Base-by-base conservation (phyloP, 2,329 filamentous ascomycete species). In the Clonostachys rosea region DNA sequence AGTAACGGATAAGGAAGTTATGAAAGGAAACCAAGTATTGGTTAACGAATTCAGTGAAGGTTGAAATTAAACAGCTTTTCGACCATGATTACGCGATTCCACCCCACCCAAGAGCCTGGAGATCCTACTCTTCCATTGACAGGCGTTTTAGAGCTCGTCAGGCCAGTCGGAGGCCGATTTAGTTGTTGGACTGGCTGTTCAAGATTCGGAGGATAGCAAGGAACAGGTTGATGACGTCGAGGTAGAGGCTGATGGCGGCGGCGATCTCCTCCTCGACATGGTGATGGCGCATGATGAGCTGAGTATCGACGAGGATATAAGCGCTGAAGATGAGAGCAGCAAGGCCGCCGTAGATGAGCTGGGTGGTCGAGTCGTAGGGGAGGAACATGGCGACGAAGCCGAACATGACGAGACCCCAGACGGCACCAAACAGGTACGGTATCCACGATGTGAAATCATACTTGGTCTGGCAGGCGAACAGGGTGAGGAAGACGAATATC, bases 371-470 rank as follows among this genome's bases (percentile, higher is more conserved):
- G 67, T 76, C 88, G 67, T 86, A 81, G 5, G 90, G 91, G 71
- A 99, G 86, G 77, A 97, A 97, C 55, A 83, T 80, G 54, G 86
- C 78, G 80, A 97, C 91, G 75, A 99, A 94, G 44, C 94, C 89
- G 63, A 97, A 96, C 39, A 99, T 75, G 52, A 99, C 78, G 49
- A 96, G 71, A 7, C 88, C 86, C 94, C 94, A 97, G 16, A 99
- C 79, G 1, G 78, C 85, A 49, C 91, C 91, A 60, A 95, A 95
- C 5, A 97, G 81, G 65, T 96, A 97, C 16, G 94, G 92, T 75
- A 92, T 89, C 92, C 94, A 99, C 54, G 83, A 86, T 2, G 92
- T 97, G 66, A 99, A 99, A 74, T 99, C 94, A 64, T 99, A 99
- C 67, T 95, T 95, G 54, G 88, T 89, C 75, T 99, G 94, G 80